Percentiles rank a stretch among this genome's conserved stretches.
phyloP scores from a whole-genome alignment of 2,329 filamentous ascomycete genomes.

The Berkeleyomyces rouxiae region DNA sequence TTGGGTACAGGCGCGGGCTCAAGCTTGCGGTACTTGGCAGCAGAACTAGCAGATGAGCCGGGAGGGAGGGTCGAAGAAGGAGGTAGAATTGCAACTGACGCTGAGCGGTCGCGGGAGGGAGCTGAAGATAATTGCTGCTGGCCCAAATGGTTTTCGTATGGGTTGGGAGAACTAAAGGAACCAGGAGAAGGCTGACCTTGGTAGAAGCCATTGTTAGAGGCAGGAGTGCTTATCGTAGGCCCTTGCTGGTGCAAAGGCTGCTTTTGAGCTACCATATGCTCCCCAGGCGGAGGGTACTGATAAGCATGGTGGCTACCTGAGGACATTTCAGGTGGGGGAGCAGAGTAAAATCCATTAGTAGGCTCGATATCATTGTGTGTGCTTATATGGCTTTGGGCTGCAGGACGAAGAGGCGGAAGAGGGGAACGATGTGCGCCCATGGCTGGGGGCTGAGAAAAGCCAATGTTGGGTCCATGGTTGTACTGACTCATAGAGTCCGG shows the following conservation, averaged over 20 bases:
- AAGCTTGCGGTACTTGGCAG: constrained; percentile 37
- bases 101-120: constrained; percentile 7
- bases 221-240: background rate
- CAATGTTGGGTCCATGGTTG: background rate
- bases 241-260: background rate
- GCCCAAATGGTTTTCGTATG: constrained; percentile 5
- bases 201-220: background rate
- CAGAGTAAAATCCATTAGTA: constrained; percentile 4
- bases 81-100: constrained; percentile 1
- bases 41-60: background rate
- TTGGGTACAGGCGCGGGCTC: constrained; percentile 40
- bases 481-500: constrained; percentile 3
- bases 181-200: background rate
- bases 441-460: constrained; percentile 5
- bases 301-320: constrained; percentile 1
- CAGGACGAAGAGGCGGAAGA: constrained; percentile 10
- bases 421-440: constrained; percentile 6
- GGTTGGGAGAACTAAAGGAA: constrained; percentile 3
- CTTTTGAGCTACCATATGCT: constrained; percentile 4
- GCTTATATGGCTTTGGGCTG: background rate
- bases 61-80: constrained; percentile 2
- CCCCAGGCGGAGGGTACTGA: background rate
- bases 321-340: constrained; percentile 4
- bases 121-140: background rate
- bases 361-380: background rate